phyloP scores from a whole-genome alignment of 1,139 yeast genomes.

The Williopsis jadinii region DNA sequence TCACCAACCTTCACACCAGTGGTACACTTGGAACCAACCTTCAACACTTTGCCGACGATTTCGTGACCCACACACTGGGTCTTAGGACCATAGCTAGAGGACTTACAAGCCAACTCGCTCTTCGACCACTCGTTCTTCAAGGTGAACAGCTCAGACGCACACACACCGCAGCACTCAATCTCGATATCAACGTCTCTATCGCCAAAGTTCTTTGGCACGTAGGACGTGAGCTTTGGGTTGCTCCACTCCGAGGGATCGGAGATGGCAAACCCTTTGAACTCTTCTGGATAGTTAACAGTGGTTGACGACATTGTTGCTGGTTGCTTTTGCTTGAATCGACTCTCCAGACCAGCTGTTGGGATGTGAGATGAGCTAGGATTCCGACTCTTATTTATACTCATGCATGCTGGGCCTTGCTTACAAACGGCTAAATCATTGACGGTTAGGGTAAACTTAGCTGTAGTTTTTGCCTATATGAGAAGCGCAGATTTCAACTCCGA shows the following conservation, averaged over 20 bases:
- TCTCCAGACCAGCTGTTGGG: not conserved
- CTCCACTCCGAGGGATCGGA: constrained; percentile 35
- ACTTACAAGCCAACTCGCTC: constrained; percentile 27
- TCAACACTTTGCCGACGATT: constrained; percentile 38
- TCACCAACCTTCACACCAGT: constrained; percentile 34
- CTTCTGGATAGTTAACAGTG: constrained; percentile 33
- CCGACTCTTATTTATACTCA: too few relatives aligned
- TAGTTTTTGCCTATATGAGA: too few relatives aligned
- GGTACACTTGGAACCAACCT: constrained; percentile 34
- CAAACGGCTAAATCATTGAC: too few relatives aligned
- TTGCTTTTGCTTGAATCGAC: not conserved
- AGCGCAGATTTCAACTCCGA: too few relatives aligned
- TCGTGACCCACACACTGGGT: constrained; percentile 43
- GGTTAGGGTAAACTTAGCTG: too few relatives aligned
- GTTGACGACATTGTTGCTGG: constrained; percentile 13
- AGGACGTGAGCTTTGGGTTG: constrained; percentile 33
- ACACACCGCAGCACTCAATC: constrained; percentile 44
- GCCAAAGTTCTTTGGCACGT: constrained; percentile 26
- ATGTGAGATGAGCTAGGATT: too few relatives aligned
- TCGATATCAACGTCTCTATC: constrained; percentile 31
- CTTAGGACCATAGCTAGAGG: constrained; percentile 24
- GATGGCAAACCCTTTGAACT: constrained; percentile 40
- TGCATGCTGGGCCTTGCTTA: too few relatives aligned
- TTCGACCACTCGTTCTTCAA: constrained; percentile 31
- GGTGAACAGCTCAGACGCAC: constrained; percentile 47